Conservation (phyloP, 2,329 filamentous ascomycete genomes). For the Fusarium verrucosum region DNA sequence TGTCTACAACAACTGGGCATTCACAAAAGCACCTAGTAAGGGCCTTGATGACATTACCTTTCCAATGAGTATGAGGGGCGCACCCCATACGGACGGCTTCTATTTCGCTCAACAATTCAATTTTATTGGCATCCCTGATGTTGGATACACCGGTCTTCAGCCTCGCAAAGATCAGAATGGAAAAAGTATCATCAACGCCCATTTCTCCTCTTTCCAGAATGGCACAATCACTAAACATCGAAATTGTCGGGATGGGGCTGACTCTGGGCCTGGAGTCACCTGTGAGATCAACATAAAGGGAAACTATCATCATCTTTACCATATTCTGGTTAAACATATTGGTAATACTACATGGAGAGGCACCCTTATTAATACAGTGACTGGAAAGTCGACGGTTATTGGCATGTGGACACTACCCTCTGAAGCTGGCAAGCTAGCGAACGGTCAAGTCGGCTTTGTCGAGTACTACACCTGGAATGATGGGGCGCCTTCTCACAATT, state of each 20-base stretch:
- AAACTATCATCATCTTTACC: not conserved
- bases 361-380: not conserved
- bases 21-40: not conserved
- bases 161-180: not conserved
- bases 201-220: not conserved
- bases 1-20: not conserved
- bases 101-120: not conserved
- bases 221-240: not conserved
- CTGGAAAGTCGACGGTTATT: not conserved
- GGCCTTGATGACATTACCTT: not conserved
- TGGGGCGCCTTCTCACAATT: not conserved
- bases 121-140: not conserved
- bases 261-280: not conserved
- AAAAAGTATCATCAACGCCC: not conserved
- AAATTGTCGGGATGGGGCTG: not conserved
- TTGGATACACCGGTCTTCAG: not conserved
- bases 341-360: not conserved
- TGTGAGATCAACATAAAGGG: not conserved
- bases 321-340: not conserved
- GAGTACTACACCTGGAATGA: not conserved
- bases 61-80: not conserved
- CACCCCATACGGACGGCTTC: not conserved
- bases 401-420: not conserved
- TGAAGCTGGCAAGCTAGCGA: not conserved
- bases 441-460: not conserved